These are phyloP conservation scores for Backusella tarrabulga DNA, from an alignment of 192 early-diverging fungal species.

Conservation along the genomic window DNA sequence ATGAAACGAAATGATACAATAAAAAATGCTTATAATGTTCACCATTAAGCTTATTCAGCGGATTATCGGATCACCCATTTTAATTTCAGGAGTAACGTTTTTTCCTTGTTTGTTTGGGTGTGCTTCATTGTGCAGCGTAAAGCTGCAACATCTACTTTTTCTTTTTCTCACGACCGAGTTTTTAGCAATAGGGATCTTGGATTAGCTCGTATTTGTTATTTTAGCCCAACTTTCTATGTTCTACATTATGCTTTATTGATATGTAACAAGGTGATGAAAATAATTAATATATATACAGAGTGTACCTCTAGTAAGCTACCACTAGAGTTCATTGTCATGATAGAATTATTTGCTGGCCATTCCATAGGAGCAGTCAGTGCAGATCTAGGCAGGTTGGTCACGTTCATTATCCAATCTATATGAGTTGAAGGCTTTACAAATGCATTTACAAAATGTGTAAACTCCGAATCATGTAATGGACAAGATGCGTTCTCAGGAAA, in stretches of 20 bases:
- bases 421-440: not conserved
- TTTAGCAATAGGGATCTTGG: no score
- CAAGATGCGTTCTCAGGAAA: conserved; percentile 3
- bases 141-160: not conserved
- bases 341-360: not conserved
- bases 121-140: not conserved
- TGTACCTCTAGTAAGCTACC: not conserved
- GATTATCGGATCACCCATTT: not conserved
- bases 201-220: not conserved
- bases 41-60: not conserved
- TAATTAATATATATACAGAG: not conserved
- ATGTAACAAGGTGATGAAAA: not conserved
- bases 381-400: not conserved
- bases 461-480: conserved; percentile 4
- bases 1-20: no score
- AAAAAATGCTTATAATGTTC: no score
- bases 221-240: not conserved
- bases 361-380: not conserved
- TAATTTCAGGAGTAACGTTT: not conserved
- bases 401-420: conserved; percentile 9
- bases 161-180: not conserved
- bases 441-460: not conserved
- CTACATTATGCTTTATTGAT: not conserved
- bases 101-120: not conserved
- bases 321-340: not conserved